phyloP scores from a whole-genome alignment of 768 basidiomycete species.

The Suillus placidus region DNA sequence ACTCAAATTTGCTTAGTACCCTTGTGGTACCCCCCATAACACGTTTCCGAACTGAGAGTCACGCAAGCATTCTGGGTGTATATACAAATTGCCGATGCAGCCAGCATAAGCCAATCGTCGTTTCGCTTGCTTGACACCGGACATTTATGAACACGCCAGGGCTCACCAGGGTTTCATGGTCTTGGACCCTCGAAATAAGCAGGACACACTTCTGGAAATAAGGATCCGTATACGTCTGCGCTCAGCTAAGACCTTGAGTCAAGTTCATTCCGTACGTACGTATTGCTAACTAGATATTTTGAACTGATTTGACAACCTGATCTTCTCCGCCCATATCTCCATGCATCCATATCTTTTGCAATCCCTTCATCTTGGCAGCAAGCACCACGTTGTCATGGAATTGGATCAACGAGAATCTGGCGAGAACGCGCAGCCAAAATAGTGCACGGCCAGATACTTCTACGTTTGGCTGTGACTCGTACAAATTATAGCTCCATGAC shows the following conservation, averaged over 20 bases:
- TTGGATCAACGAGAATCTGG: no score
- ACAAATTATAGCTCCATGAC: constrained; percentile 4
- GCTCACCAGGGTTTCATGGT: not conserved
- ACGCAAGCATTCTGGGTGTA: not conserved
- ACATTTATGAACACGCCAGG: constrained; percentile 3
- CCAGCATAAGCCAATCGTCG: not conserved
- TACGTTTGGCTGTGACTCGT: not conserved
- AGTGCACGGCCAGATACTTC: not conserved
- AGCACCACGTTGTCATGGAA: constrained; percentile 19
- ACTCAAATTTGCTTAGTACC: not conserved
- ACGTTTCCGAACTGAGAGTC: not conserved
- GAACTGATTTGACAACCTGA: not conserved
- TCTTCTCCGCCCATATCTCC: not conserved
- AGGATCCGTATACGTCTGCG: not conserved
- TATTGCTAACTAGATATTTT: not conserved
- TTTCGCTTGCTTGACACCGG: not conserved
- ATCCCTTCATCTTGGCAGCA: constrained; percentile 15
- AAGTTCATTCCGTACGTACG: not conserved
- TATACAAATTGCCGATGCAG: not conserved
- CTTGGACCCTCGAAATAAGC: not conserved
- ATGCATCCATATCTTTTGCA: not conserved
- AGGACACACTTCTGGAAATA: not conserved
- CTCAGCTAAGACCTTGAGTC: not conserved
- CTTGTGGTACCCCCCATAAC: not conserved
- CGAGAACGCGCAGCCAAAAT: not conserved